Conservation (phyloP, 495 filamentous ascomycete genomes). For the Friedmanniomyces simplex region DNA sequence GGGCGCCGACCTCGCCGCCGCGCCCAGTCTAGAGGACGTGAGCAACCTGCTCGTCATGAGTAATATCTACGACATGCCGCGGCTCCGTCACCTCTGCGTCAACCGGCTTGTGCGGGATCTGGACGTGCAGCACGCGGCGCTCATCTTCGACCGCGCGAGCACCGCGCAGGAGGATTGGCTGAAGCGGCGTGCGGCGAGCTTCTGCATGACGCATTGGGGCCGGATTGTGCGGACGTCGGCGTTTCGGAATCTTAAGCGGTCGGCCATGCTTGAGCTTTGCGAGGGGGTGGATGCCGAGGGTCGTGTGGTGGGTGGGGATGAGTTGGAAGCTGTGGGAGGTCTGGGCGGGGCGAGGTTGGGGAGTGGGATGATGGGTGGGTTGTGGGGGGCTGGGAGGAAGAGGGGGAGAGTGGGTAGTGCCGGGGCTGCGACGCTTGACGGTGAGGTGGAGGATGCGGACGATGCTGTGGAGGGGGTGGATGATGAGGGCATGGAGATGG, state of each 20-base stretch:
- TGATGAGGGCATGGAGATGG: conserved; percentile 55
- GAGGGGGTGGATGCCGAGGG: conserved; percentile 78
- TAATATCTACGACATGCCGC: conserved; percentile 92
- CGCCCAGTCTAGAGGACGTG: conserved; percentile 67
- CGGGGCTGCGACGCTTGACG: conserved; percentile 46
- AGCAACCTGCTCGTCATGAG: conserved; percentile 96
- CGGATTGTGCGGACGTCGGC: conserved; percentile 80
- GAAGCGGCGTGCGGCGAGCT: conserved; percentile 70
- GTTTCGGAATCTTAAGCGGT: conserved; percentile 67
- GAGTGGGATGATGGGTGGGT: conserved; percentile 36
- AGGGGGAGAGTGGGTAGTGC: conserved; percentile 47
- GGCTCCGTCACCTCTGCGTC: conserved; percentile 79
- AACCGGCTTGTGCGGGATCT: conserved; percentile 79
- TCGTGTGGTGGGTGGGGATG: conserved; percentile 70
- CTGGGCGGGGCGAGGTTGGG: conserved; percentile 53
- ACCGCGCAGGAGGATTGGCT: conserved; percentile 89
- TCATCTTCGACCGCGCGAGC: conserved; percentile 89
- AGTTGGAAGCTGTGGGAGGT: conserved; percentile 68
- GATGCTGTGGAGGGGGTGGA: conserved; percentile 43
- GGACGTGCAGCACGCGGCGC: conserved; percentile 86
- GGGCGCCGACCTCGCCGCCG: conserved; percentile 45
- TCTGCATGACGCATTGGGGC: conserved; percentile 90
- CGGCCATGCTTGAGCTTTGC: conserved; percentile 77
- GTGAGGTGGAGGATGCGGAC: conserved; percentile 54
- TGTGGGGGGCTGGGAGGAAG: conserved; percentile 37